Evolutionary conservation across 2,329 filamentous ascomycete genomes (phyloP), one percentile per base, ranked within the genome.

Genomic region (Fusarium circinatum): DNA sequence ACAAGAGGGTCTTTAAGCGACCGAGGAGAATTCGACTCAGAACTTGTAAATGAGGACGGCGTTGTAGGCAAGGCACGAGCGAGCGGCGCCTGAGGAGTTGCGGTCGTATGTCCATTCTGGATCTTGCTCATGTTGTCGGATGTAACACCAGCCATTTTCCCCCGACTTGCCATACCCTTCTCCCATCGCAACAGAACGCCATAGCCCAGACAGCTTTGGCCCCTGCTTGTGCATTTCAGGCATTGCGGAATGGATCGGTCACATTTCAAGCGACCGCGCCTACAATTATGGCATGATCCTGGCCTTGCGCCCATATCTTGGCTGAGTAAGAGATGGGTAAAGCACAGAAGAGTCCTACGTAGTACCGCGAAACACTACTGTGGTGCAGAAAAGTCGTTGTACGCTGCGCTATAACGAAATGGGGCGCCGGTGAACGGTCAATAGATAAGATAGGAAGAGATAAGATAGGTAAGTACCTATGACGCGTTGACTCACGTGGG

Each of bases 31-130:
- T 5, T 49, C 1, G 15, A n/a, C 22, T 32, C 47, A 0, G 47
- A n/a, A 49, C 47, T 49, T 32, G 22, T 18, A 0, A 32, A 18
- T 32, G 22, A 18, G 8, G 2, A 8, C 11, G 2, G 28, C 2
- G 7, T 32, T 18, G 11, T 14, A 32, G 47, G n/a, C 22, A 13
- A 18, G 3, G 7, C 6, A n/a, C 0, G 22, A 51, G 11, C 3
- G 5, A 0, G 14, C 12, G 22, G 5, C 15, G 11, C 22, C 3
- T 14, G 11, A 2, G 8, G 15, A 18, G 8, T 18, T 5, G 0
- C 11, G 22, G 4, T 10, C 15, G 15, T 3, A 10, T 24, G 3
- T 7, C 15, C 2, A 24, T 24, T 51, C 15, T n/a, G 15, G 0
- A n/a, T 10, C 28, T 49, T 13, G 15, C 28, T 7, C 22, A 51